Base-by-base conservation (phyloP, 306 rosid species). In the Citrullus colocynthis region DNA sequence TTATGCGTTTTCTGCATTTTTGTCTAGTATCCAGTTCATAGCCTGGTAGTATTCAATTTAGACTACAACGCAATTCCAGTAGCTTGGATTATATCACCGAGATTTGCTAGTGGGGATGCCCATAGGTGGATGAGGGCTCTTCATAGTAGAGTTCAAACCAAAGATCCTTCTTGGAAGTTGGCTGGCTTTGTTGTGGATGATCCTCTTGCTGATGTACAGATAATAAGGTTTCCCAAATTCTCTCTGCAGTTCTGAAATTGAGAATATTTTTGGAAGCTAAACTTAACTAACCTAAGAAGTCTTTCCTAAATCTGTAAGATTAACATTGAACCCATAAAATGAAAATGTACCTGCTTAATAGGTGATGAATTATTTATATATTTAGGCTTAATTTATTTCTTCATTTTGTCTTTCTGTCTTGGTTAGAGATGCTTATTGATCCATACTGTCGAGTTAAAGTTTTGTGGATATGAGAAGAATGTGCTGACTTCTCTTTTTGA, bases 91-190 rank as follows among this genome's bases (percentile, higher is more conserved):
- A 86, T 92, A 77, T 75, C 90, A 78, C 97, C 98, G 32, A 88
- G 85, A 59, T 84, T 82, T 88, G 81, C 90, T 54, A 82, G 88
- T 78, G 86, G 73, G 54, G 88, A 92, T 81, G 70, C 89, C 39
- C 86, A 95, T 83, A 91, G 91, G 81, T 95, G 98, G 98, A 90
- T 95, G 97, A 90, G 99, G 78, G 97, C 96, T 72, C 93, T 90
- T 73, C 87, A 82, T 84, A 89, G 88, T 75, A 90, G 96, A 91
- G 93, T 92, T 82, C 88, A 78, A 74, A 85, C 88, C 6, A 95
- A 44, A 88, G 93, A 90, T 85, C 96, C 96, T 74, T 30, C 82
- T 1, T 95, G 97, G 97, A 87, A 79, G 12, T 85, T 89, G 83
- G 97, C 97, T 77, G 99, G 97, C 64, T 95, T 90, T 44, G 49